These are phyloP conservation scores for Yarrowia sp. DNA, from an alignment of 805 yeast species.

Conservation along the genomic window DNA sequence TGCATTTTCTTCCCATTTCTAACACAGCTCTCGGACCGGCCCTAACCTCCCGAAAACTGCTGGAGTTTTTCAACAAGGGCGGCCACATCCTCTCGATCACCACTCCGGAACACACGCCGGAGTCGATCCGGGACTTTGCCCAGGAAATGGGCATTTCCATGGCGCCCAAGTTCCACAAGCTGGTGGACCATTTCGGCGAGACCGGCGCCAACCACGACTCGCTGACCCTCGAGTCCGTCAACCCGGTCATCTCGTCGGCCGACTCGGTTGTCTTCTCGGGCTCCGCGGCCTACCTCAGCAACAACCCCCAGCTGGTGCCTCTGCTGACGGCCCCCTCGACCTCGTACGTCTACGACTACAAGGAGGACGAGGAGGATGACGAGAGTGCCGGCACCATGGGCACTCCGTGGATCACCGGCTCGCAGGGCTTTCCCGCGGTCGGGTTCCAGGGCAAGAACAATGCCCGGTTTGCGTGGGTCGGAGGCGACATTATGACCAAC, in stretches of 20 bases:
- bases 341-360: slow-evolving; percentile 61
- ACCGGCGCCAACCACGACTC: slow-evolving; percentile 46
- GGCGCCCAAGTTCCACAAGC: slow-evolving; percentile 72
- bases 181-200: slow-evolving; percentile 68
- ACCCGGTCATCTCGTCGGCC: slow-evolving; percentile 38
- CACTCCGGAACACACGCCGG: slow-evolving; percentile 60
- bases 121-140: slow-evolving; percentile 69
- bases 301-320: slow-evolving; percentile 74
- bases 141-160: slow-evolving; percentile 85
- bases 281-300: slow-evolving; percentile 71
- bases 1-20: slow-evolving; percentile 57
- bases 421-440: slow-evolving; percentile 76
- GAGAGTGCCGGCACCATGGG: slow-evolving; percentile 37
- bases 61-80: slow-evolving; percentile 67
- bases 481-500: slow-evolving; percentile 66
- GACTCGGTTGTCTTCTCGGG: slow-evolving; percentile 54
- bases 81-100: slow-evolving; percentile 78
- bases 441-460: slow-evolving; percentile 81
- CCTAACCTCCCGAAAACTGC: slow-evolving; percentile 58
- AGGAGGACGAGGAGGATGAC: slow-evolving; percentile 56
- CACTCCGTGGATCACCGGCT: slow-evolving; percentile 76
- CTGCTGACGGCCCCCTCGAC: slow-evolving; percentile 69
- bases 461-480: slow-evolving; percentile 83
- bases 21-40: slow-evolving; percentile 48
- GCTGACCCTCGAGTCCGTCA: slow-evolving; percentile 43